Percentiles rank a stretch among this genome's conserved stretches.
phyloP scores from a whole-genome alignment of 495 filamentous ascomycete genomes.

The Talaromyces proteolyticus region DNA sequence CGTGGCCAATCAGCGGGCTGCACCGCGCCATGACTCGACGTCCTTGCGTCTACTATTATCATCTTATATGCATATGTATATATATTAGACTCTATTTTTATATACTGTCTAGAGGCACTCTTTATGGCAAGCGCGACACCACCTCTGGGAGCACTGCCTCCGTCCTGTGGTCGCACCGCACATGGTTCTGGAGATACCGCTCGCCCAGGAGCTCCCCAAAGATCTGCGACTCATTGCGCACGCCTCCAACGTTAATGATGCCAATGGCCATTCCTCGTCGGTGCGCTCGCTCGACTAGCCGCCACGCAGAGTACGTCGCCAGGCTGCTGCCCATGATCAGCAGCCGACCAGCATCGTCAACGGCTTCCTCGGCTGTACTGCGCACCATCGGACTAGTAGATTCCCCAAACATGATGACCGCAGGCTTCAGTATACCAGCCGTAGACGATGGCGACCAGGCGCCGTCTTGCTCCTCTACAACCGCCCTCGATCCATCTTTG shows the following conservation, averaged over 20 bases:
- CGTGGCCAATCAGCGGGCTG: constrained; percentile 1
- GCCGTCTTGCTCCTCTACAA: constrained; percentile 77
- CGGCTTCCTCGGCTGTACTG: constrained; percentile 66
- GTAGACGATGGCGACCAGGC: constrained; percentile 66
- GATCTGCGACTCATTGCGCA: constrained; percentile 70
- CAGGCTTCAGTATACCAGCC: constrained; percentile 82
- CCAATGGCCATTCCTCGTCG: constrained; percentile 80
- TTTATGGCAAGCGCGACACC: constrained; percentile 21
- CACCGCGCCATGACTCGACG: neutral
- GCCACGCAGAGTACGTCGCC: constrained; percentile 92
- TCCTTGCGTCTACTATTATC: too few species aligned
- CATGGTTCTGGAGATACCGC: constrained; percentile 12
- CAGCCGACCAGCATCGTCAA: constrained; percentile 68
- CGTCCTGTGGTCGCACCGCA: constrained; percentile 33
- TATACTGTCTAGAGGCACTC: neutral
- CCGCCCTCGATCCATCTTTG: constrained; percentile 56
- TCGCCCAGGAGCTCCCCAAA: constrained; percentile 41
- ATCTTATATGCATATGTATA: too few species aligned
- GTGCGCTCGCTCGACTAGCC: constrained; percentile 76
- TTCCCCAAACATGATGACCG: constrained; percentile 95
- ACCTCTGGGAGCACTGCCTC: constrained; percentile 32
- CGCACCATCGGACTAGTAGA: constrained; percentile 66
- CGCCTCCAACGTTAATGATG: constrained; percentile 76
- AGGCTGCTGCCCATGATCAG: constrained; percentile 83
- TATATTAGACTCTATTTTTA: neutral